Percentiles rank a stretch among this genome's conserved stretches.
These are phyloP conservation scores for Globisporangium mamillatum DNA, from an alignment of 352 stramenopile species.

Conservation along the genomic window DNA sequence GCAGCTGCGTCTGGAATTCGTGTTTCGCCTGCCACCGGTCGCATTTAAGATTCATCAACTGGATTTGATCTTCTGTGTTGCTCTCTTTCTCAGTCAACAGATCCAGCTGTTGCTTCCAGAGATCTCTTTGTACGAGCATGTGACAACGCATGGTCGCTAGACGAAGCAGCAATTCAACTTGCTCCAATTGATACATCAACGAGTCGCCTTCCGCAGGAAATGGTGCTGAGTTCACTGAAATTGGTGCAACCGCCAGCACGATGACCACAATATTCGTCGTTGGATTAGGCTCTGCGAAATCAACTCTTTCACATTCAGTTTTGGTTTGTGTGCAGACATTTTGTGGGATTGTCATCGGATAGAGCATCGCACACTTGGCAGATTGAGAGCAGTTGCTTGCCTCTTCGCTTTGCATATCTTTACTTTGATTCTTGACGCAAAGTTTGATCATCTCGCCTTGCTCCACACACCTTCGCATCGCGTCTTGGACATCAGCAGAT, in stretches of 20 bases:
- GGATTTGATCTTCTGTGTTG: background rate
- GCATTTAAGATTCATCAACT: background rate
- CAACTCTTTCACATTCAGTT: background rate
- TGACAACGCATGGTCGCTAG: constrained; percentile 6
- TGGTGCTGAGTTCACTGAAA: background rate
- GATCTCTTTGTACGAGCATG: background rate
- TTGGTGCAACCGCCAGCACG: background rate
- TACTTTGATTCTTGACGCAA: background rate
- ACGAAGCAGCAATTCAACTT: constrained; percentile 3
- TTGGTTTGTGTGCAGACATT: background rate
- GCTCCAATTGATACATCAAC: constrained; percentile 7
- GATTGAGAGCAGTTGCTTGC: background rate
- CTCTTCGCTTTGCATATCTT: background rate
- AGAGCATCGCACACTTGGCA: background rate
- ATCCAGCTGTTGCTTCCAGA: constrained; percentile 7
- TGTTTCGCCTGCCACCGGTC: background rate
- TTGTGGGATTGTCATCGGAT: background rate
- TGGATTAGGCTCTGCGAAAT: background rate
- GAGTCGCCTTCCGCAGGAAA: background rate
- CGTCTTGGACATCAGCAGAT: constrained; percentile 7
- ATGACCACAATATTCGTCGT: background rate
- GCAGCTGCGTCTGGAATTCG: background rate
- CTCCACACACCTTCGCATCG: constrained; percentile 1
- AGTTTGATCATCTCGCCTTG: background rate
- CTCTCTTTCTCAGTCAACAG: constrained; percentile 1